phyloP scores from a whole-genome alignment of 257 asterid species.

The Fraxinus americana region DNA sequence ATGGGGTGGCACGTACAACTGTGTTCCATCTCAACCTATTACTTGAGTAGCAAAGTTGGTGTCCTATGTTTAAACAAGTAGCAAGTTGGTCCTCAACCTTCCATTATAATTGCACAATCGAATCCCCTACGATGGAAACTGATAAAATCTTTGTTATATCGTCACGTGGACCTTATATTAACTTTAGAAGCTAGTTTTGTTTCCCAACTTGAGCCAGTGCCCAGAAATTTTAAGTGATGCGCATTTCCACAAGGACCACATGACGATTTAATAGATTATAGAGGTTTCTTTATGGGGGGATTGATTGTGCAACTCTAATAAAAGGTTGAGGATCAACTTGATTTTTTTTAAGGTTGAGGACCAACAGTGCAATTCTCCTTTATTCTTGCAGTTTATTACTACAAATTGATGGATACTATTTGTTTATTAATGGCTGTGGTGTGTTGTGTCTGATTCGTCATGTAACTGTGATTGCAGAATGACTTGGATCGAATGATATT shows the following conservation, averaged over 20 bases:
- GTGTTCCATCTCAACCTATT: too few relatives aligned
- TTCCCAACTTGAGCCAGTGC: too few relatives aligned
- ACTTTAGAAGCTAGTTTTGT: too few relatives aligned
- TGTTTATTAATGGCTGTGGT: not conserved
- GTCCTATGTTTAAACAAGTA: too few relatives aligned
- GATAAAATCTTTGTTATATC: too few relatives aligned
- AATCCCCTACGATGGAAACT: too few relatives aligned
- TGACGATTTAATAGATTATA: not conserved
- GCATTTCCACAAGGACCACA: not conserved
- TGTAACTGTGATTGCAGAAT: constrained; percentile 48
- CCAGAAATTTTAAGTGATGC: too few relatives aligned
- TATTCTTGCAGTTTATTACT: not conserved
- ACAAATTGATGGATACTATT: not conserved
- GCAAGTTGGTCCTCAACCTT: too few relatives aligned
- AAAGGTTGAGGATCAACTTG: not conserved
- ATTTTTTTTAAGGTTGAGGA: not conserved
- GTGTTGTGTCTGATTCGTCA: constrained; percentile 5
- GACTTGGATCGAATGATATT: constrained; percentile 84
- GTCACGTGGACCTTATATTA: too few relatives aligned
- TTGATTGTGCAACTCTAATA: not conserved
- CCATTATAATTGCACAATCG: too few relatives aligned
- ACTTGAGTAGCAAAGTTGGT: too few relatives aligned
- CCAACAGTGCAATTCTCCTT: not conserved
- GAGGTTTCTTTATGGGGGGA: not conserved
- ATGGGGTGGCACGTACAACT: too few relatives aligned